These are phyloP conservation scores for Epichloe elymi DNA, from an alignment of 2,329 filamentous ascomycete species.

Conservation along the genomic window DNA sequence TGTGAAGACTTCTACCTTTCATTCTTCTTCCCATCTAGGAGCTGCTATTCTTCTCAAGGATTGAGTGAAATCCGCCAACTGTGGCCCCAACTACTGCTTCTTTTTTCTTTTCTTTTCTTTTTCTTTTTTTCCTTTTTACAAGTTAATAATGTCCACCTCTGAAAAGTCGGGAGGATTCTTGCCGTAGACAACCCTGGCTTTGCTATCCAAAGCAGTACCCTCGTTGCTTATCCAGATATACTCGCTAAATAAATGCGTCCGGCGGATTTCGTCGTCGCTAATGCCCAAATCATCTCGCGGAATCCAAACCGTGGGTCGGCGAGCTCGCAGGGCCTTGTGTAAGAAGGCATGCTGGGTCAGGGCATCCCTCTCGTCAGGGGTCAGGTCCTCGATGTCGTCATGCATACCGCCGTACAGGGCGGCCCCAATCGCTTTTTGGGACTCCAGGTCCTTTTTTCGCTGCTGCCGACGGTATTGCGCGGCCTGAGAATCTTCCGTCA, in stretches of 20 bases:
- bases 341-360: constrained; percentile 82
- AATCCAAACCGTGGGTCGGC: constrained; percentile 84
- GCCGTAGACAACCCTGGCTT: constrained; percentile 70
- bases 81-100: not conserved
- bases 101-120: no score
- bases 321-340: constrained; percentile 73
- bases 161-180: constrained; percentile 81
- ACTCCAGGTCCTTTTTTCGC: constrained; percentile 52
- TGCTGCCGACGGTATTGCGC: constrained; percentile 35
- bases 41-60: not conserved
- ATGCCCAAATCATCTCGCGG: constrained; percentile 82
- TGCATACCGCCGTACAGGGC: constrained; percentile 77
- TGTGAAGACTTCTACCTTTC: not conserved
- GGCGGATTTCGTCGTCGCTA: constrained; percentile 77
- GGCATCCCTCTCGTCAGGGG: constrained; percentile 74
- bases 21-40: not conserved
- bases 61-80: not conserved
- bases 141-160: constrained; percentile 71
- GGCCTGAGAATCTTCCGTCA: constrained; percentile 23
- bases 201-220: constrained; percentile 75
- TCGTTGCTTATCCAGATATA: constrained; percentile 90
- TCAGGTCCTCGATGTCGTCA: constrained; percentile 90
- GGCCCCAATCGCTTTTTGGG: constrained; percentile 60
- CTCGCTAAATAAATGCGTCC: constrained; percentile 63
- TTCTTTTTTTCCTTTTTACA: constrained; percentile 30